These are phyloP conservation scores for Pseudocercospora cruenta DNA, from an alignment of 2,329 filamentous ascomycete species.

Conservation along the genomic window DNA sequence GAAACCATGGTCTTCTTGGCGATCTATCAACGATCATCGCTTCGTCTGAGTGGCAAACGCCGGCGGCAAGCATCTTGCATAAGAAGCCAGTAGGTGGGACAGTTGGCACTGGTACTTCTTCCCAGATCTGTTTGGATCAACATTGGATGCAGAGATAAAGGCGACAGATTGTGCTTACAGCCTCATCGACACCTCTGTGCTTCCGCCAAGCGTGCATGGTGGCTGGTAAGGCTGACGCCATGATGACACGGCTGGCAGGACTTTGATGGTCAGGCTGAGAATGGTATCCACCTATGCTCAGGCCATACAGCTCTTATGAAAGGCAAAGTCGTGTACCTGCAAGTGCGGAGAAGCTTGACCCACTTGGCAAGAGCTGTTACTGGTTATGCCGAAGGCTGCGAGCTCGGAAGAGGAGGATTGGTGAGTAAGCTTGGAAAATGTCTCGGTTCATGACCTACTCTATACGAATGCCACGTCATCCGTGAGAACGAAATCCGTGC, in stretches of 20 bases:
- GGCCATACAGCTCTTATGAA: neutral
- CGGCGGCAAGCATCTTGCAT: constrained; percentile 42
- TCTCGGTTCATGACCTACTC: neutral
- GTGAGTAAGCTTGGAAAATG: neutral
- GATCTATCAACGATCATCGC: constrained; percentile 34
- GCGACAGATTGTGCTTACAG: constrained; percentile 17
- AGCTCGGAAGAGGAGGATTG: neutral
- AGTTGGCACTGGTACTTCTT: constrained; percentile 36
- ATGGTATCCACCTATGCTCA: neutral
- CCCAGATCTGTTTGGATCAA: neutral
- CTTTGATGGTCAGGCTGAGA: neutral
- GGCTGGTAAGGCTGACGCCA: constrained; percentile 20
- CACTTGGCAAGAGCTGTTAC: neutral
- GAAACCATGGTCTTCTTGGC: constrained; percentile 37
- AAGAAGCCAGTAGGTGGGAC: constrained; percentile 35
- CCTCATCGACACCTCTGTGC: constrained; percentile 38
- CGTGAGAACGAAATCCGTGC: constrained; percentile 1
- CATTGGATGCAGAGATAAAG: constrained; percentile 9
- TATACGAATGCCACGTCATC: neutral
- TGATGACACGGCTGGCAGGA: neutral
- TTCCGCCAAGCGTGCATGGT: constrained; percentile 46
- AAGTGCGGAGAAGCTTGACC: neutral
- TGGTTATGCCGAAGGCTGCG: neutral
- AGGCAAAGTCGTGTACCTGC: neutral
- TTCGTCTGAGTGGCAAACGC: constrained; percentile 43